These are phyloP conservation scores for Pueraria montana DNA, from an alignment of 306 rosid genomes.

Conservation along the genomic window DNA sequence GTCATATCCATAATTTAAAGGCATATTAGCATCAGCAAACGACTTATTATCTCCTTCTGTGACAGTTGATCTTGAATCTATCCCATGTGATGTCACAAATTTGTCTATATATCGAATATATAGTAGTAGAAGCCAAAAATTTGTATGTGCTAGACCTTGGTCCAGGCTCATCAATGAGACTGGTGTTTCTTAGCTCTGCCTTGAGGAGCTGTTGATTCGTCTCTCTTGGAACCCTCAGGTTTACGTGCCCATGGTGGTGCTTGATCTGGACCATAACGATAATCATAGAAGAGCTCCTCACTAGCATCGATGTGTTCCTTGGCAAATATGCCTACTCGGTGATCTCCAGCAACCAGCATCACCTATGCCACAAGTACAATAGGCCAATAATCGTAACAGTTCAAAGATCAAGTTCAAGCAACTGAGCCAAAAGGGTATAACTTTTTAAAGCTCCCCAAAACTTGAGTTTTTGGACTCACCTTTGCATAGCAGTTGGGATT, in stretches of 20 bases:
- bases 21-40: slow-evolving; percentile 36
- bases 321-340: slow-evolving; percentile 95
- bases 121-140: slow-evolving; percentile 39
- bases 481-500: slow-evolving; percentile 96
- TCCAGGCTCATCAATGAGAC: slow-evolving; percentile 71
- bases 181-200: slow-evolving; percentile 99
- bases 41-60: slow-evolving; percentile 35
- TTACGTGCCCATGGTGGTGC: slow-evolving; percentile 95
- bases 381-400: slow-evolving; percentile 33
- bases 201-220: slow-evolving; percentile 74
- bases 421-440: not conserved
- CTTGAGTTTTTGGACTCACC: slow-evolving; percentile 57
- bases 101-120: slow-evolving; percentile 18
- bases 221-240: slow-evolving; percentile 91
- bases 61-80: slow-evolving; percentile 29
- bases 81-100: slow-evolving; percentile 41
- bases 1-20: slow-evolving; percentile 35
- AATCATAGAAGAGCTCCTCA: slow-evolving; percentile 97
- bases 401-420: slow-evolving; percentile 33
- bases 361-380: slow-evolving; percentile 64
- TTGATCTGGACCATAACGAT: slow-evolving; percentile 90
- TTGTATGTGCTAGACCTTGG: slow-evolving; percentile 48
- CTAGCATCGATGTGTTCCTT: slow-evolving; percentile 92
- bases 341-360: slow-evolving; percentile 98
- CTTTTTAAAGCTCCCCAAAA: slow-evolving; percentile 27